phyloP scores from a whole-genome alignment of 352 stramenopile species.

The Thalassiosira hispida region DNA sequence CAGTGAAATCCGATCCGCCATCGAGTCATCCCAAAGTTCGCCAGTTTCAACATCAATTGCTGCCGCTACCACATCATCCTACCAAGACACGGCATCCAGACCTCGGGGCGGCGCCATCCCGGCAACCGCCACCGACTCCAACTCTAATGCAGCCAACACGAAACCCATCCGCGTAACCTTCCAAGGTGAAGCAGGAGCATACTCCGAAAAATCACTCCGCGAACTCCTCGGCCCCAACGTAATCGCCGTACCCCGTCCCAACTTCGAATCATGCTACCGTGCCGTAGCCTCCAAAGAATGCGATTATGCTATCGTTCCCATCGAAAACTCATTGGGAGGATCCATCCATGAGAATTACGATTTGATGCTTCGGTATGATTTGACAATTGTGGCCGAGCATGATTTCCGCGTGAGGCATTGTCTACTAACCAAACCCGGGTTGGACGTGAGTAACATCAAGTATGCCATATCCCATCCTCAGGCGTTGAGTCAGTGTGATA shows the following conservation, averaged over 20 bases:
- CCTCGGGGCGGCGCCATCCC: constrained; percentile 11
- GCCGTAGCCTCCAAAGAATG: constrained; percentile 88
- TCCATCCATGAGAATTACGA: constrained; percentile 97
- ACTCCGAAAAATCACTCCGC: constrained; percentile 95
- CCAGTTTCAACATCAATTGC: neutral
- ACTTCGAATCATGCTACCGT: constrained; percentile 89
- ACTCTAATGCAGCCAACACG: neutral
- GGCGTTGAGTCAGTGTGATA: constrained; percentile 95
- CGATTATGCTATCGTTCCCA: constrained; percentile 92
- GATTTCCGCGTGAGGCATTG: constrained; percentile 93
- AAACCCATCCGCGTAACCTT: constrained; percentile 90
- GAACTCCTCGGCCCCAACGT: constrained; percentile 90
- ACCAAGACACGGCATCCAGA: neutral
- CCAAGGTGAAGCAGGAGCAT: constrained; percentile 95
- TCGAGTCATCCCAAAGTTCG: constrained; percentile 17
- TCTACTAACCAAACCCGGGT: constrained; percentile 90
- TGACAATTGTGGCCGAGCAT: constrained; percentile 89
- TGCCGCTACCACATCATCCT: constrained; percentile 1
- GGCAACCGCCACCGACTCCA: neutral
- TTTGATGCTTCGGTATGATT: constrained; percentile 88
- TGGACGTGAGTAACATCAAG: constrained; percentile 89
- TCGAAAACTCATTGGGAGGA: constrained; percentile 94
- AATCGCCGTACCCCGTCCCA: constrained; percentile 85
- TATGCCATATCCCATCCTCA: constrained; percentile 96
- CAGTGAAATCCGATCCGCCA: constrained; percentile 34